These are phyloP conservation scores for Phenoliferia sp. DNA, from an alignment of 1,284 basidiomycete species.

Conservation along the genomic window DNA sequence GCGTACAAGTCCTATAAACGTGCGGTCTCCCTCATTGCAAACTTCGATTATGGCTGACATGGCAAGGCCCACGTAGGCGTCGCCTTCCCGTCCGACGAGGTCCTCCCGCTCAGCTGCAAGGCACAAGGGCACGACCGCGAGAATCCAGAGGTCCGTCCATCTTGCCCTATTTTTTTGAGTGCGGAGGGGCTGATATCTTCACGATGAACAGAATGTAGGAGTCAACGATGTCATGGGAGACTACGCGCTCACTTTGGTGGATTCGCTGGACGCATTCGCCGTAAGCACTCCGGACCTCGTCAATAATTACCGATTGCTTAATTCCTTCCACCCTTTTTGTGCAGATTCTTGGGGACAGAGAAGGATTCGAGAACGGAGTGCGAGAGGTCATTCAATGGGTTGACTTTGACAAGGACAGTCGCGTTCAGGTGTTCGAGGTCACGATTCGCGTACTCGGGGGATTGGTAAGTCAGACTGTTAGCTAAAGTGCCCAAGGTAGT, in stretches of 20 bases:
- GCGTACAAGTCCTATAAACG: slow-evolving; percentile 26
- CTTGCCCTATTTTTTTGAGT: too few species aligned
- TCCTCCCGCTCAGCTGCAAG: slow-evolving; percentile 78
- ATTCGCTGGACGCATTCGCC: slow-evolving; percentile 73
- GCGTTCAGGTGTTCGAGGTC: slow-evolving; percentile 71
- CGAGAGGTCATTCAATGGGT: slow-evolving; percentile 69
- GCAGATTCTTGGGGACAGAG: slow-evolving; percentile 58
- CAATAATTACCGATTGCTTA: background rate
- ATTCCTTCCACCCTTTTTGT: too few species aligned
- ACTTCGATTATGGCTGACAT: background rate
- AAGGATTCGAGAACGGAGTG: slow-evolving; percentile 69
- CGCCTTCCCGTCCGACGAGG: slow-evolving; percentile 51
- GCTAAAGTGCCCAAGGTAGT: background rate
- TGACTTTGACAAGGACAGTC: slow-evolving; percentile 65
- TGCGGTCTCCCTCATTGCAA: background rate
- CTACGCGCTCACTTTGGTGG: slow-evolving; percentile 74
- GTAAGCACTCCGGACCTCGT: slow-evolving; percentile 33
- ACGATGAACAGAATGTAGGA: slow-evolving; percentile 42
- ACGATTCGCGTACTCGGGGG: slow-evolving; percentile 59
- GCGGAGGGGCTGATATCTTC: too few species aligned
- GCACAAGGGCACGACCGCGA: slow-evolving; percentile 72
- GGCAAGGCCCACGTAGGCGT: background rate
- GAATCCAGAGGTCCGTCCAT: slow-evolving; percentile 12
- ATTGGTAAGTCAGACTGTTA: slow-evolving; percentile 44
- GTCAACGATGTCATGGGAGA: slow-evolving; percentile 81